Evolutionary conservation across 179 eudicot genomes (phyloP), one percentile per base, ranked within the genome.

Genomic region (Corrigiola litoralis): DNA sequence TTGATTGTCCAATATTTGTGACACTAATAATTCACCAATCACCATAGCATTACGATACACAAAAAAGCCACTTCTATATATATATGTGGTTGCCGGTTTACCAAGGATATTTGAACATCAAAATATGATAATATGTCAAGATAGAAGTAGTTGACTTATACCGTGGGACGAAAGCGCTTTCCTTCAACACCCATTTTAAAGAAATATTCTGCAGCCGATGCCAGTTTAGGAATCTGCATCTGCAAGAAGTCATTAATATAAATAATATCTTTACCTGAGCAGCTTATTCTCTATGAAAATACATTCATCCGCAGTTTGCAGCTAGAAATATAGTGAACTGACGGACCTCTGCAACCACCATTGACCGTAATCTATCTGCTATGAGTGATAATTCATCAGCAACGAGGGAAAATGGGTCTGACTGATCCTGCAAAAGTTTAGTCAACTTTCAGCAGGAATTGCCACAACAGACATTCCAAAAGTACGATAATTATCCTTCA

Each of bases 191-290:
- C 99, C 74, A 84, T 56, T 75, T 86, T 94, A 81, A 94, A 94
- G 75, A 94, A 94, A 72, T 94, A 88, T 73, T 90, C 97, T 11
- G 99, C 99, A 64, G 97, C 99, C 49, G 88, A 87, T 60, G 94
- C 97, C 74, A 94, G 87, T 80, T 88, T 87, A 45, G 99, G 99
- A 46, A 94, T 96, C 96, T 90, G 66, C 70, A 94, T 96, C 96
- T 90, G 66, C 70, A 59, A 65, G 56, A 58, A 32, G 20, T 44
- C 47, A 58, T 37, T 51, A 37, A 21, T 41, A 29, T 40, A 31
- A 65, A 34, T 49, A 75, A 21, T 20, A 51, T 50, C 49, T 33
- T 37, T 20, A n/a, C 27, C 42, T 10, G 0, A 24, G n/a, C 10
- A 17, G 24, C 47, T 20, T 36, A 58, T 18, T 36, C 4, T 48